Base-by-base conservation (phyloP, 2,329 filamentous ascomycete genomes). In the Ceratocystis eucalypticola region DNA sequence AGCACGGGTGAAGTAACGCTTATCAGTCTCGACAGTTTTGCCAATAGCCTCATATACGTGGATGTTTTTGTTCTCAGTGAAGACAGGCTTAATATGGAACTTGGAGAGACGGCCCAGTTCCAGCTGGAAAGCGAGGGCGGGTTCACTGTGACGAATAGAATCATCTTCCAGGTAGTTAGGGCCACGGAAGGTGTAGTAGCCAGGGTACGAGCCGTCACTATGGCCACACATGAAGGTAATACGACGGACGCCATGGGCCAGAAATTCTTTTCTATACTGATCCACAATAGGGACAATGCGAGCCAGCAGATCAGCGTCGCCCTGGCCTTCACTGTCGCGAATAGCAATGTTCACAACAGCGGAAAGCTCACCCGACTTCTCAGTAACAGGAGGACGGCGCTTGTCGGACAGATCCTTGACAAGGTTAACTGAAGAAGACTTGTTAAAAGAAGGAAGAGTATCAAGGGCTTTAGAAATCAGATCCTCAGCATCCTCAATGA, bases 51-150 rank as follows among this genome's bases (percentile, higher is more conserved):
- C 92, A 78, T 97, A 99, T 68, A 99, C 92, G 80, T 99, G 94
- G 70, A 99, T 96, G 78, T 96, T 97, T 74, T 95, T 89, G 82
- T 99, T 99, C 78, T 97, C 92, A 0, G 94, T 97, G 79, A 99
- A 99, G 64, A 99, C 91, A 1, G 94, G 93, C 80, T 92, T 95
- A 78, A 97, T 96, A 79, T 91, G 87, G 84, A 99, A 99, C 80
- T 96, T 97, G 73, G 88, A 89, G 37, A 99, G 84, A 76, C 94
- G 89, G 68, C 87, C 88, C 70, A 99, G 86, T 78, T 99, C 94
- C 75, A 97, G 89, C 81, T 99, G 94, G 89, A 97, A 99, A 74
- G 94, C 92, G 76, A 96, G 82, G 66, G 94, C 93, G 63, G 94
- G 94, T 78, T 99, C 94, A 70, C 85, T 95, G 81, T 99, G 93